Conservation (phyloP, 768 basidiomycete genomes). For the Termitomyces sp. region DNA sequence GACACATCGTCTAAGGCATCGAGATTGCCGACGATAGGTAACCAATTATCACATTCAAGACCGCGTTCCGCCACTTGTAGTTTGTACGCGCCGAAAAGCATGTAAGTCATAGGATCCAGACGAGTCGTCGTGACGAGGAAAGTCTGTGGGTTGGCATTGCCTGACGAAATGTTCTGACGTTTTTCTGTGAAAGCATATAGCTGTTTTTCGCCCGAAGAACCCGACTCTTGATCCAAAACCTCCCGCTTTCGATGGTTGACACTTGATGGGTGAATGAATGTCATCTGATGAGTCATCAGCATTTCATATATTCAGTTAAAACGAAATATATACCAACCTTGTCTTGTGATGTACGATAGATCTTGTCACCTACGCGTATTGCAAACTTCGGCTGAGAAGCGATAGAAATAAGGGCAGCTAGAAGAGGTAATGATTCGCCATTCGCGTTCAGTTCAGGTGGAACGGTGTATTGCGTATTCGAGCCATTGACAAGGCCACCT, state of each 20-base stretch:
- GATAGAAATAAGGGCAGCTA: conserved; percentile 79
- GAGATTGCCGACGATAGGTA: conserved; percentile 73
- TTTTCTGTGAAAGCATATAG: conserved; percentile 83
- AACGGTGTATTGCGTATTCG: conserved; percentile 33
- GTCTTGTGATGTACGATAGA: conserved; percentile 71
- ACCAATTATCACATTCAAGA: conserved; percentile 86
- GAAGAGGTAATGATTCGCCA: conserved; percentile 65
- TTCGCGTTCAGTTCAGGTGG: conserved; percentile 69
- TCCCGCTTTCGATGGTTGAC: conserved; percentile 70
- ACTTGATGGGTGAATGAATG: conserved; percentile 80
- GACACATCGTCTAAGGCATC: conserved; percentile 79
- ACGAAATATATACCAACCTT: conserved; percentile 47
- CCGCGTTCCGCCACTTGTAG: conserved; percentile 66
- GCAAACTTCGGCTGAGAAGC: conserved; percentile 91
- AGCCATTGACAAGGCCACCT: conserved; percentile 42
- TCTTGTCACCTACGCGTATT: conserved; percentile 61
- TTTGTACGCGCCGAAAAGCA: conserved; percentile 86
- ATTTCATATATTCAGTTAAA: neutral
- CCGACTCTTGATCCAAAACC: conserved; percentile 21
- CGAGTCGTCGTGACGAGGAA: conserved; percentile 78
- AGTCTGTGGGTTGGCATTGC: conserved; percentile 46
- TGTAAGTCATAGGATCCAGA: conserved; percentile 82
- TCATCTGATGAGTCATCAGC: conserved; percentile 36
- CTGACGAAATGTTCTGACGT: conserved; percentile 61
- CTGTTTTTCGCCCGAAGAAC: conserved; percentile 51